These are phyloP conservation scores for Stagonosporopsis rhizophila DNA, from an alignment of 2,329 filamentous ascomycete genomes.

Conservation along the genomic window DNA sequence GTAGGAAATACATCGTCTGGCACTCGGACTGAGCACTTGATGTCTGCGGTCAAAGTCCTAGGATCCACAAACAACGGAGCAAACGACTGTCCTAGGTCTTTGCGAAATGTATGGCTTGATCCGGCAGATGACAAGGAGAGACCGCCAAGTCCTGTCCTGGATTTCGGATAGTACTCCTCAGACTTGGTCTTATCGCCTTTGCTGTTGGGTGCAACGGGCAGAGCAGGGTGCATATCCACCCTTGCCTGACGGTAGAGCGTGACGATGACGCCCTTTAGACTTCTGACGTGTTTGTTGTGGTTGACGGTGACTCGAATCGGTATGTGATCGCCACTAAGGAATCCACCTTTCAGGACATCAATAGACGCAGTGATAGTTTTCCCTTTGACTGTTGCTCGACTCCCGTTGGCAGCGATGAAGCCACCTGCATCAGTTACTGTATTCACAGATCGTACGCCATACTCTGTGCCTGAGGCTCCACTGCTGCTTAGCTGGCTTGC, in stretches of 20 bases:
- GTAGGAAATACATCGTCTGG: conserved; percentile 93
- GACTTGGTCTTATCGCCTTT: conserved; percentile 74
- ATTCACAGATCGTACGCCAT: conserved; percentile 49
- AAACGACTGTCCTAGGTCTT: conserved; percentile 89
- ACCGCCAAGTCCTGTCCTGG: conserved; percentile 83
- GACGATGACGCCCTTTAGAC: conserved; percentile 88
- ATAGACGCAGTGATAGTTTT: conserved; percentile 83
- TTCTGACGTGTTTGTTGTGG: conserved; percentile 89
- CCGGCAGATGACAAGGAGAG: conserved; percentile 85
- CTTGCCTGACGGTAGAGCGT: conserved; percentile 90
- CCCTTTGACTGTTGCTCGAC: conserved; percentile 66
- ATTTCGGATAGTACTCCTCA: conserved; percentile 86
- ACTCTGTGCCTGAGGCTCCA: conserved; percentile 52
- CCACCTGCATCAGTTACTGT: conserved; percentile 59
- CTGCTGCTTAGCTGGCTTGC: conserved; percentile 66
- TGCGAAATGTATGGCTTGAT: conserved; percentile 91
- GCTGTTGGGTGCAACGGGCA: conserved; percentile 67
- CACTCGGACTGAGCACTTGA: conserved; percentile 83
- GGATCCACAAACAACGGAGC: conserved; percentile 90
- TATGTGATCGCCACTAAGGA: conserved; percentile 82
- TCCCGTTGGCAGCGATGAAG: conserved; percentile 52
- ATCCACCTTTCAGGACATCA: conserved; percentile 82
- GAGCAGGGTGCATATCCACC: conserved; percentile 78
- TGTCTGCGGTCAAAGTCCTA: conserved; percentile 74
- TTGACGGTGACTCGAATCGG: conserved; percentile 82